Conservation (phyloP, 306 rosid genomes). For the Casuarina glauca region DNA sequence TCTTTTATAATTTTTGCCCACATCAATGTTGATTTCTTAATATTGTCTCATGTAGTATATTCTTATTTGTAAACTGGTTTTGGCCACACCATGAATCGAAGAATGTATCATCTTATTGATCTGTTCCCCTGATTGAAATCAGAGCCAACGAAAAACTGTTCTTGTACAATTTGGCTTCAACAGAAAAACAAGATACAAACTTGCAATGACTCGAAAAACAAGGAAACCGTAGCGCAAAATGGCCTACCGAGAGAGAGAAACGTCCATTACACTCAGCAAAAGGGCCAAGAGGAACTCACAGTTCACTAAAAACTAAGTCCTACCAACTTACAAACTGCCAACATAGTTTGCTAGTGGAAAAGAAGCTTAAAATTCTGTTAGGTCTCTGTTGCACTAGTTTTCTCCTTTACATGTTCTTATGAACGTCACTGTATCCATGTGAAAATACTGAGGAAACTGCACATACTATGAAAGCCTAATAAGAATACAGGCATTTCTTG, state of each 20-base stretch:
- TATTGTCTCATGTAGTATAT: no score
- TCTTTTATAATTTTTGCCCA: no score
- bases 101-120: no score
- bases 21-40: no score
- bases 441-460: background rate
- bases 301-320: background rate
- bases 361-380: background rate
- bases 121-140: no score
- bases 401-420: background rate
- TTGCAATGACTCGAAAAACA: background rate
- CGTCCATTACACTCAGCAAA: background rate
- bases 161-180: background rate
- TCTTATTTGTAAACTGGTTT: no score
- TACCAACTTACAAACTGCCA: background rate
- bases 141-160: no score
- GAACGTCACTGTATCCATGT: background rate
- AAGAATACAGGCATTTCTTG: background rate
- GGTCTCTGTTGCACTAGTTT: background rate
- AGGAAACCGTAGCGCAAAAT: background rate
- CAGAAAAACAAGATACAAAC: background rate
- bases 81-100: no score
- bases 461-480: background rate
- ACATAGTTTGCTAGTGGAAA: background rate
- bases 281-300: background rate
- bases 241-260: background rate